Evolutionary conservation across 2,329 filamentous ascomycete genomes (phyloP), one percentile per base, ranked within the genome.

Genomic region (Botrytis sinoallii): DNA sequence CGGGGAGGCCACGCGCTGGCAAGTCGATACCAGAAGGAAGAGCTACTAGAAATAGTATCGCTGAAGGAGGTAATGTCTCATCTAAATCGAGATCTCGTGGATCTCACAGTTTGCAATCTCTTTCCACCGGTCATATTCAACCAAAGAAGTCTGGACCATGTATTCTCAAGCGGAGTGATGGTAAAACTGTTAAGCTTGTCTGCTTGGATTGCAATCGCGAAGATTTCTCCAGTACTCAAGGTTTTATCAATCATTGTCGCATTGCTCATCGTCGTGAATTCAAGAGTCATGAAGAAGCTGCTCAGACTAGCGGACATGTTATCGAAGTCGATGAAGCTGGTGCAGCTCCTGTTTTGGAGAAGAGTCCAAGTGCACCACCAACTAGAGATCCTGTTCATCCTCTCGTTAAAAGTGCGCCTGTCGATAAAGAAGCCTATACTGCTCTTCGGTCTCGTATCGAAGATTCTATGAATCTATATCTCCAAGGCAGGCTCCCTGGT

Each of bases 221-320:
- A 81, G 93, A 98, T 82, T 98, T 98, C 81, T 95, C 92, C 73
- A 98, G 95, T 84, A 97, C 95, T 0, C 96, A 98, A 83, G 96
- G 96, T n/a, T 98, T 98, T 84, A 96, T 99, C 84, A 99, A 99
- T 81, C 96, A 99, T 81, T 98, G 95, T 82, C 94, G 96, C 73
- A 98, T 99, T 79, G 94, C 95, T 40, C 96, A 99, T 84, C 93
- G 92, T 81, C 89, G 93, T 74, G 94, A 97, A 76, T 98, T 95
- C 85, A 95, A 97, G 84, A 98, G 94, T 79, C 96, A 99, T 80
- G 95, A 98, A 82, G 93, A 95, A 80, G 96, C 96, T 75, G 96
- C 95, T 48, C 88, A 95, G 73, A 92, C 93, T 74, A 97, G 94
- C 78, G 96, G 96, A 70, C 91, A 95, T 77, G 90, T 92, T 20